Conservation (phyloP, 2,329 filamentous ascomycete genomes). For the Scleromitrula shiraiana region DNA sequence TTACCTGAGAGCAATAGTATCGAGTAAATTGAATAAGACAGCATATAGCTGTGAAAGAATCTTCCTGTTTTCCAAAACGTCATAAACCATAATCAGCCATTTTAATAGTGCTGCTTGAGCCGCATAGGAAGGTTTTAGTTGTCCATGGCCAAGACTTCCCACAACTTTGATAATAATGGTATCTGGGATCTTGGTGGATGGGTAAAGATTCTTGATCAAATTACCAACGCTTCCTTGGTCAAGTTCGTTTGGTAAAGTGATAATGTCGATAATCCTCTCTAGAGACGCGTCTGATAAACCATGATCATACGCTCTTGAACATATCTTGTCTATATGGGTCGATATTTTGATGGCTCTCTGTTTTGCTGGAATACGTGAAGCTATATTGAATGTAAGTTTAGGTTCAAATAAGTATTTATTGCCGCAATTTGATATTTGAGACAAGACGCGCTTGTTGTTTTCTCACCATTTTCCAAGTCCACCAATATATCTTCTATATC, state of each 20-base stretch:
- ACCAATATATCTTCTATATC: slow-evolving; percentile 18
- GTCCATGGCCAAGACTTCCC: slow-evolving; percentile 68
- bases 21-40: slow-evolving; percentile 72
- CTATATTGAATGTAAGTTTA: no score
- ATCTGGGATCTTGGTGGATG: slow-evolving; percentile 53
- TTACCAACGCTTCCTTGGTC: slow-evolving; percentile 67
- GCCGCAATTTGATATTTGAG: background rate
- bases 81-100: slow-evolving; percentile 73
- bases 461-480: slow-evolving; percentile 24
- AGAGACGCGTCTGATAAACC: slow-evolving; percentile 58
- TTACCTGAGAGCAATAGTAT: slow-evolving; percentile 68
- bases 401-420: slow-evolving; percentile 5
- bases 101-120: slow-evolving; percentile 63
- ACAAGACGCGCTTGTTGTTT: slow-evolving; percentile 12
- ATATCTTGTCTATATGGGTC: slow-evolving; percentile 54
- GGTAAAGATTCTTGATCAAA: slow-evolving; percentile 69
- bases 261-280: slow-evolving; percentile 54
- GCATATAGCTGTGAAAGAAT: slow-evolving; percentile 63
- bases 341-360: slow-evolving; percentile 56
- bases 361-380: slow-evolving; percentile 55
- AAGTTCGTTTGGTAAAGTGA: slow-evolving; percentile 59
- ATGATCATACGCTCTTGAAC: slow-evolving; percentile 55
- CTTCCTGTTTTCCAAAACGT: slow-evolving; percentile 55
- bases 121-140: slow-evolving; percentile 62
- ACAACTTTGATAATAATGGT: slow-evolving; percentile 58